A percentile compares a stretch with the other conserved stretches of the same genome.
Conservation (phyloP, 306 rosid species). For the Medicago arabica region DNA sequence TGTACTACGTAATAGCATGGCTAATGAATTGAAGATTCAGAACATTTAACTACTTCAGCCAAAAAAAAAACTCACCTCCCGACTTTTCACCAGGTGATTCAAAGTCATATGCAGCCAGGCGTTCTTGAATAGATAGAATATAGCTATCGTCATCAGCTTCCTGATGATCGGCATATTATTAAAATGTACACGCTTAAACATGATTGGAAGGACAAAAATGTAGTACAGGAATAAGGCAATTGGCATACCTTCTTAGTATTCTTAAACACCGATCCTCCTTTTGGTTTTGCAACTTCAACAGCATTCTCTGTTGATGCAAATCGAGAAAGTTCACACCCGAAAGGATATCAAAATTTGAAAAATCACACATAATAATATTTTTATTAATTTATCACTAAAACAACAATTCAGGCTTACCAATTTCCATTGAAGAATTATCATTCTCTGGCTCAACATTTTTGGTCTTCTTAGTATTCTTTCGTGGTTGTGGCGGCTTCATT, state of each 20-base stretch:
- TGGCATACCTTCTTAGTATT: slow-evolving; percentile 63
- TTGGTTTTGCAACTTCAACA: slow-evolving; percentile 35
- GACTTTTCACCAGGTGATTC: slow-evolving; percentile 69
- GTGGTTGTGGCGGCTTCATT: slow-evolving; percentile 75
- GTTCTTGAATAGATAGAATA: slow-evolving; percentile 79
- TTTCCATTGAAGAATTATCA: slow-evolving; percentile 65
- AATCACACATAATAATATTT: not conserved
- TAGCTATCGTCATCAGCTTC: slow-evolving; percentile 52
- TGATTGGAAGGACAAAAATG: not conserved
- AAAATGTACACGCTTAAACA: slow-evolving; percentile 12
- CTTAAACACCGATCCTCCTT: slow-evolving; percentile 58
- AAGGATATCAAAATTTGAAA: not conserved
- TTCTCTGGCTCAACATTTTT: slow-evolving; percentile 55
- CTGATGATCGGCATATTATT: slow-evolving; percentile 43
- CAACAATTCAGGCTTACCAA: slow-evolving; percentile 57
- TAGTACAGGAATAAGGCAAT: not conserved
- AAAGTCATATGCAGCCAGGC: slow-evolving; percentile 89
- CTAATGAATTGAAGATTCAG: not conserved
- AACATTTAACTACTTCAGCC: not conserved
- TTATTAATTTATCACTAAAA: not conserved
- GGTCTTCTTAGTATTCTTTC: slow-evolving; percentile 70
- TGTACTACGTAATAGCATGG: not conserved
- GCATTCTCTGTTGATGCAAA: slow-evolving; percentile 53
- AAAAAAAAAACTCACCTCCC: slow-evolving; percentile 50
- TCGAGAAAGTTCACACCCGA: not conserved